Conservation (phyloP, 768 basidiomycete species). For the Phaeolepiota aurea region DNA sequence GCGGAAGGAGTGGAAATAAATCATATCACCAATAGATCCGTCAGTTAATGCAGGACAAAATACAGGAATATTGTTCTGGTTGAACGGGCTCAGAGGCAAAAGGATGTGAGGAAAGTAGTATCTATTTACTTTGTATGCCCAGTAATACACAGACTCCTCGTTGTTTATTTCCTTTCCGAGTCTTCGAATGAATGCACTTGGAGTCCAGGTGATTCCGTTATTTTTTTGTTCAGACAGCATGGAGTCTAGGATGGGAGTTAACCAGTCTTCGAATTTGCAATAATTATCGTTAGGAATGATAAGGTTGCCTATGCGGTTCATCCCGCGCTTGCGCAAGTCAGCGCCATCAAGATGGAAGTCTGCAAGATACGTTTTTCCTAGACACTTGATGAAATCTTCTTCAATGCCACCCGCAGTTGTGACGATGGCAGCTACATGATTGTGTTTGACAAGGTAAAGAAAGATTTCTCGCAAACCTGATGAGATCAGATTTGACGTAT, state of each 20-base stretch:
- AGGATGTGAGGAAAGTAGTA: conserved; percentile 9
- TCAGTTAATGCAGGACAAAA: conserved; percentile 98
- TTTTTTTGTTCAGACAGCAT: conserved; percentile 87
- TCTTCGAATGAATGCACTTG: conserved; percentile 86
- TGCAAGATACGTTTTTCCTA: conserved; percentile 92
- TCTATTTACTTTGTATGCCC: conserved; percentile 91
- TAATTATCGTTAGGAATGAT: conserved; percentile 98
- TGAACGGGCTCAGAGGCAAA: conserved; percentile 9
- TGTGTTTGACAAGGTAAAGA: conserved; percentile 86
- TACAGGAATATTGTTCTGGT: conserved; percentile 94
- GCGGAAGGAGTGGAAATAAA: conserved; percentile 96
- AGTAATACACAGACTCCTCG: conserved; percentile 97
- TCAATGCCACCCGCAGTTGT: conserved; percentile 98
- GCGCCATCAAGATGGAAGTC: conserved; percentile 92
- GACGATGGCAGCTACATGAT: conserved; percentile 81
- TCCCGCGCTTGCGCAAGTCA: conserved; percentile 75
- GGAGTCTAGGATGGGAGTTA: conserved; percentile 84
- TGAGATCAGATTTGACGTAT: conserved; percentile 97
- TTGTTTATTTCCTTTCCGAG: conserved; percentile 97
- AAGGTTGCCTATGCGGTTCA: conserved; percentile 96
- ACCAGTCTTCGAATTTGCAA: conserved; percentile 99
- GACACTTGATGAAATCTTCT: conserved; percentile 98
- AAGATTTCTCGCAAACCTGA: conserved; percentile 94
- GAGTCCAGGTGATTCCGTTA: conserved; percentile 71
- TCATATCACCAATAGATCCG: conserved; percentile 97